phyloP scores from a whole-genome alignment of 768 basidiomycete species.

The Pleurotus tuoliensis region DNA sequence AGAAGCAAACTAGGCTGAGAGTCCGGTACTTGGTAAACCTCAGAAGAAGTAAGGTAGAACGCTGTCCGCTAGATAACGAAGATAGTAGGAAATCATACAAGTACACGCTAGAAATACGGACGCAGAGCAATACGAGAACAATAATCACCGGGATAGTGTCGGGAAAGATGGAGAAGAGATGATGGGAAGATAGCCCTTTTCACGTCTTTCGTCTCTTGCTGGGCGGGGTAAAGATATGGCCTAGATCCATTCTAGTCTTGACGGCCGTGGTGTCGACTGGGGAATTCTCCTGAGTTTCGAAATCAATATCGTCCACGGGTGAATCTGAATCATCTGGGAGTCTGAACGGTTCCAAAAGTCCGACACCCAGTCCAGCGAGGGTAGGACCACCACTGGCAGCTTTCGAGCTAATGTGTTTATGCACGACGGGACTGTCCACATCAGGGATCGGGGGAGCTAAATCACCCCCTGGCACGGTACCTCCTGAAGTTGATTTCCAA shows the following conservation, averaged over 20 bases:
- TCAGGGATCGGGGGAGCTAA: slow-evolving; percentile 26
- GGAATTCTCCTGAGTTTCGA: slow-evolving; percentile 25
- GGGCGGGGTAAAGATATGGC: slow-evolving; percentile 8
- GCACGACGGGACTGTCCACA: slow-evolving; percentile 53
- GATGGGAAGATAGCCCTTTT: not conserved
- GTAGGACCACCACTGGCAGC: not conserved
- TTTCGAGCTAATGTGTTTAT: not conserved
- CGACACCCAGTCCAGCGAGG: slow-evolving; percentile 43
- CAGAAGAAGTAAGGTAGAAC: not conserved
- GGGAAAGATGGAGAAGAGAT: not conserved
- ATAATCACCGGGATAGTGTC: not conserved
- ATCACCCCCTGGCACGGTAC: slow-evolving; percentile 21
- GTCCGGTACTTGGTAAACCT: not conserved
- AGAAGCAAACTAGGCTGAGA: not conserved
- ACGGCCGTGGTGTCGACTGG: slow-evolving; percentile 25
- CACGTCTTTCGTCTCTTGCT: slow-evolving; percentile 11
- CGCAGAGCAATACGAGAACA: slow-evolving; percentile 9
- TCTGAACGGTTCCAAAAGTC: slow-evolving; percentile 53
- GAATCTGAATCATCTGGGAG: slow-evolving; percentile 29
- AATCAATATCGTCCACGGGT: slow-evolving; percentile 26
- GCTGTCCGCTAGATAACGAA: slow-evolving; percentile 1
- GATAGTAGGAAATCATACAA: not conserved
- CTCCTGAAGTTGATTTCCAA: slow-evolving; percentile 41
- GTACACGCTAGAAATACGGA: slow-evolving; percentile 1
- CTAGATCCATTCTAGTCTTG: slow-evolving; percentile 13